Base-by-base conservation (phyloP, 2,329 filamentous ascomycete species). In the Trichoderma afroharzianum region DNA sequence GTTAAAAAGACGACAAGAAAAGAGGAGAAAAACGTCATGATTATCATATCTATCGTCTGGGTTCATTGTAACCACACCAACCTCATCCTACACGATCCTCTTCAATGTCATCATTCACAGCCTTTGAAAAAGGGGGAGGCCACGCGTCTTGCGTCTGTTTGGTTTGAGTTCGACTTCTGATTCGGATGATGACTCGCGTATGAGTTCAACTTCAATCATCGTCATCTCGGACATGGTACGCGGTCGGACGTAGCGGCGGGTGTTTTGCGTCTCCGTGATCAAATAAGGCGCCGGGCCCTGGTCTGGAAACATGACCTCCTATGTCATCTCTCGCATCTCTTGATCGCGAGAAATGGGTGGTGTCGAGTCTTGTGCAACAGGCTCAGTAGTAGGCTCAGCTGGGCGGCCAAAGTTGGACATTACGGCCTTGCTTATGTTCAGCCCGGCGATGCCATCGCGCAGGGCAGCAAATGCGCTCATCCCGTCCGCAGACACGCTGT, bases 381-480 rank as follows among this genome's bases (percentile, higher is more conserved):
- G 32, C 74, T 78, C 72, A 76, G 77, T 74, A 75, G 66, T 72
- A n/a, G 74, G 30, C 74, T 78, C 72, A 76, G 77, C 74, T 75
- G 66, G 73, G 15, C 77, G 71, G 30, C 79, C 77, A 66, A 81
- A 74, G 59, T 77, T 79, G 64, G 80, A 77, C 53, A 86, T 79
- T 62, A 85, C 76, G 21, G 82, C 83, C 68, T 83, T 86, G n/a
- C 85, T 84, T 21, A 90, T 77, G 55, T 83, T 83, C 11, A 88
- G 75, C 18, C 82, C 82, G 2, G 82, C 81, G 18, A 88, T 82
- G 26, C 85, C 85, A 30, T 87, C 86, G 68, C 83, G 80, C 28
- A 88, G 81, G 18, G 82, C 79, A 5, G 84, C 77, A 71, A 88
- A 82, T 4, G 85, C 79, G n/a, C 80, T 82, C 1, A 82, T 71